phyloP scores from a whole-genome alignment of 1,284 basidiomycete genomes.

The Cutaneotrichosporon sp. region DNA sequence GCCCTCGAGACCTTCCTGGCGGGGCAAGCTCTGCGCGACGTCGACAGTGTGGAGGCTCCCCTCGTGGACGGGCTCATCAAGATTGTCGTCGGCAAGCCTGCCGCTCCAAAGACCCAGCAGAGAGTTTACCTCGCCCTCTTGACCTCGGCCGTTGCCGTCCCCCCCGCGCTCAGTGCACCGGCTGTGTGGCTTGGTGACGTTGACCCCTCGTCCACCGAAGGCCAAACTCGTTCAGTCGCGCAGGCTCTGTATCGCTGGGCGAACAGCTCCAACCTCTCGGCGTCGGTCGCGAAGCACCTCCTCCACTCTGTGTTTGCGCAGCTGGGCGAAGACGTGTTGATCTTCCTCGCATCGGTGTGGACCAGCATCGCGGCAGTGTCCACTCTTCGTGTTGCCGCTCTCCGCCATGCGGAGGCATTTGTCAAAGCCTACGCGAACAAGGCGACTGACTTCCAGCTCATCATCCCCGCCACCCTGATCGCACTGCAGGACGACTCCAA shows the following conservation, averaged over 20 bases:
- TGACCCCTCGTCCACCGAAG: neutral
- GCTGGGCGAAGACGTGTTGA: slow-evolving; percentile 65
- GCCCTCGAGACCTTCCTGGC: slow-evolving; percentile 15
- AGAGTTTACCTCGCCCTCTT: slow-evolving; percentile 33
- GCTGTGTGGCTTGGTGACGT: slow-evolving; percentile 25
- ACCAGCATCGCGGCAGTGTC: slow-evolving; percentile 38
- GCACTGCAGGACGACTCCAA: slow-evolving; percentile 58
- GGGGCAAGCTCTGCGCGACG: slow-evolving; percentile 16
- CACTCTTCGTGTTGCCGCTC: slow-evolving; percentile 61
- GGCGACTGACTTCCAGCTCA: slow-evolving; percentile 69
- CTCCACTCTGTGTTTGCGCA: slow-evolving; percentile 64
- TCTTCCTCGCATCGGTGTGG: slow-evolving; percentile 74
- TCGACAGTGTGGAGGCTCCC: slow-evolving; percentile 20
- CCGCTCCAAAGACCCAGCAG: slow-evolving; percentile 30
- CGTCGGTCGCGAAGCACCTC: slow-evolving; percentile 55
- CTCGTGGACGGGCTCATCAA: slow-evolving; percentile 21
- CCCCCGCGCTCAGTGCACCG: slow-evolving; percentile 8
- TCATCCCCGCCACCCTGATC: slow-evolving; percentile 71
- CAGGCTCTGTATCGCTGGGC: slow-evolving; percentile 58
- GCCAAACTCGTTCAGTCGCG: slow-evolving; percentile 18
- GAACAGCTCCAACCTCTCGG: slow-evolving; percentile 52
- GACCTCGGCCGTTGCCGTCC: slow-evolving; percentile 26
- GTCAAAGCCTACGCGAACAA: slow-evolving; percentile 50
- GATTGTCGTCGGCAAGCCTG: slow-evolving; percentile 31
- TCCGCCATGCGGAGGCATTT: slow-evolving; percentile 66